Base-by-base conservation (phyloP, 352 stramenopile genomes). In the Phytophthora tentaculata region DNA sequence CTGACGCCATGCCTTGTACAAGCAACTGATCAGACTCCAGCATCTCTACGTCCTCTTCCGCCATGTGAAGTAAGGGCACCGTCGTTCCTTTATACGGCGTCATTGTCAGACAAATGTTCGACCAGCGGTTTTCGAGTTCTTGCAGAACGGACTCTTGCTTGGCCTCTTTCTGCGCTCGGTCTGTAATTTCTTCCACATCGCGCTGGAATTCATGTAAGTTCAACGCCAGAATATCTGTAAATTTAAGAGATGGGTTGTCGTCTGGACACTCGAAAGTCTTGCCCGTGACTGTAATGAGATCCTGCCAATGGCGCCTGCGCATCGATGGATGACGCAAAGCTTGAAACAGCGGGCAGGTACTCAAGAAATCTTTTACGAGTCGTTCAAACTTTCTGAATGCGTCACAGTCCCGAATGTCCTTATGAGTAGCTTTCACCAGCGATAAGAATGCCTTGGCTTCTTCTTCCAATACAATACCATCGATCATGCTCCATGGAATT, bases 1-100 rank as follows among this genome's bases (percentile, higher is more conserved):
- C 80, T 10, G 78, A 77, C 1, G 97, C 80, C 95, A 99, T 99
- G 29, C 86, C 84, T 74, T 99, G 96, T 19, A 99, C 79, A 5
- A 95, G 71, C 3, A 99, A 72, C 68, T 99, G 96, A 72, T 99
- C 95, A 23, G 91, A 97, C 57, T 99, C 96, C 19, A 99, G 81
- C 61, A 96, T 87, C 67, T 99, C 95, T 26, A 98, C 87, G 56
- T 98, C 87, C 26, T 99, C 96, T 76, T 99, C 97, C 0, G 79
- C 62, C 56, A 98, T 75, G n/a, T 89, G 82, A 14, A 98, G 76
- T 54, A 98, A 68, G 14, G 86, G 89, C 0, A 97, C 76, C 41
- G 85, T 73, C 6, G 92, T 93, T 43, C 93, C 85, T 49, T 97
- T 96, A 77, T 98, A 98, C 9, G 66, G 69, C 7, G 84, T 70